Evolutionary conservation across 2,329 filamentous ascomycete species (phyloP).

Genomic region (Phoma sp.): DNA sequence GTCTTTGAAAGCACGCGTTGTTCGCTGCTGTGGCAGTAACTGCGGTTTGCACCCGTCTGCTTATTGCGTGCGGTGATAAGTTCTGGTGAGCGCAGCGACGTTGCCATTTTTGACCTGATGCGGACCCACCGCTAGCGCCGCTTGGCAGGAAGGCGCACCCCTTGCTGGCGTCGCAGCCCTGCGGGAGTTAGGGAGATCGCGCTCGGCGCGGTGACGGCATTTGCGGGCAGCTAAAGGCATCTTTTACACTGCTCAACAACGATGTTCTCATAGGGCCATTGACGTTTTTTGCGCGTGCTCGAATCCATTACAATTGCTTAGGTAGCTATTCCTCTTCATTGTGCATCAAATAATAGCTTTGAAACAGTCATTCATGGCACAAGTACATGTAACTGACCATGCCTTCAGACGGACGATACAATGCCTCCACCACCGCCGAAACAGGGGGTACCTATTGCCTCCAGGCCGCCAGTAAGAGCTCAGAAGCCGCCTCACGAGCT

Average conservation of each 20-base stretch:
- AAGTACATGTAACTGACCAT: conserved; percentile 29
- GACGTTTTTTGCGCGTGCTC: conserved; percentile 25
- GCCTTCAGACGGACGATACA: conserved; percentile 8
- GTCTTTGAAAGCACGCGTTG: conserved; percentile 35
- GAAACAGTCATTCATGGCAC: not conserved
- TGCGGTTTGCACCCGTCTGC: conserved; percentile 39
- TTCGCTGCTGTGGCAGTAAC: conserved; percentile 34
- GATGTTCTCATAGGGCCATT: conserved; percentile 8
- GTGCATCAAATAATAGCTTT: not conserved
- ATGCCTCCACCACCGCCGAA: conserved; percentile 15
- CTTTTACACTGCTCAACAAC: conserved; percentile 10
- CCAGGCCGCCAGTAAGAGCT: not conserved
- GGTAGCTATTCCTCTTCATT: not conserved
- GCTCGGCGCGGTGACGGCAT: conserved; percentile 17
- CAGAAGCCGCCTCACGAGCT: conserved; percentile 53
- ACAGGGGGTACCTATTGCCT: conserved; percentile 10
- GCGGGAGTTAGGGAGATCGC: conserved; percentile 16
- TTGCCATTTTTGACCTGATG: conserved; percentile 37
- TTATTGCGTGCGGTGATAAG: conserved; percentile 37
- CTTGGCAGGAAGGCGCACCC: conserved; percentile 21
- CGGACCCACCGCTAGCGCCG: conserved; percentile 27
- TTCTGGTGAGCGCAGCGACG: conserved; percentile 26
- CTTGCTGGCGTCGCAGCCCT: conserved; percentile 30
- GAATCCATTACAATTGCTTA: not conserved
- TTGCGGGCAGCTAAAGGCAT: conserved; percentile 10